A percentile compares a stretch with the other conserved stretches of the same genome.
Evolutionary conservation across 768 basidiomycete genomes (phyloP).

Genomic region (Leccinum barrowsii): DNA sequence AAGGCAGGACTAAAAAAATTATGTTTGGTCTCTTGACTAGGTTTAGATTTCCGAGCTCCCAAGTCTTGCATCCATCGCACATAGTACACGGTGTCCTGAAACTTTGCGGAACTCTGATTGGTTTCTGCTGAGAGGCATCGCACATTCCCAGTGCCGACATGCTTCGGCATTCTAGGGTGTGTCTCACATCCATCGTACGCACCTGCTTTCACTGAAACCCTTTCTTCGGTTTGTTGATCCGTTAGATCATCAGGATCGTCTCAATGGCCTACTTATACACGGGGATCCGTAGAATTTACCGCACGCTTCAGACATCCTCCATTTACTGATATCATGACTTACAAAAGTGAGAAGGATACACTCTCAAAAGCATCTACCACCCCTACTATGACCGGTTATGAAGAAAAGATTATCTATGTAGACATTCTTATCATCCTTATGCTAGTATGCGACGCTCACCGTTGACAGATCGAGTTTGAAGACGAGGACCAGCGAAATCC

Average conservation of each 20-base stretch:
- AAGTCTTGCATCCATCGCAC: background rate
- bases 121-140: background rate
- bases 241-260: background rate
- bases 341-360: background rate
- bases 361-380: background rate
- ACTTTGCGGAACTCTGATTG: background rate
- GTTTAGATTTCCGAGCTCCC: background rate
- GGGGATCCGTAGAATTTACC: background rate
- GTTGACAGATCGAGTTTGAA: slow-evolving; percentile 37
- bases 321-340: slow-evolving; percentile 8
- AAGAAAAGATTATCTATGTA: slow-evolving; percentile 14
- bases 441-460: background rate
- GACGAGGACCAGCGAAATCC: slow-evolving; percentile 41
- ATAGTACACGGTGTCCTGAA: background rate
- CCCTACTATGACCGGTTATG: background rate
- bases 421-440: background rate
- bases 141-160: background rate
- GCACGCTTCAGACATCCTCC: background rate
- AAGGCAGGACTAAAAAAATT: background rate
- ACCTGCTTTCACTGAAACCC: background rate
- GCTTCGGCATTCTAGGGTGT: background rate
- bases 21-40: too few relatives aligned
- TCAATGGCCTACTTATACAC: slow-evolving; percentile 14
- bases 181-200: background rate
- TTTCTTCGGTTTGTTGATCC: slow-evolving; percentile 1